These are phyloP conservation scores for Urtica urens DNA, from an alignment of 306 rosid genomes.

Conservation along the genomic window DNA sequence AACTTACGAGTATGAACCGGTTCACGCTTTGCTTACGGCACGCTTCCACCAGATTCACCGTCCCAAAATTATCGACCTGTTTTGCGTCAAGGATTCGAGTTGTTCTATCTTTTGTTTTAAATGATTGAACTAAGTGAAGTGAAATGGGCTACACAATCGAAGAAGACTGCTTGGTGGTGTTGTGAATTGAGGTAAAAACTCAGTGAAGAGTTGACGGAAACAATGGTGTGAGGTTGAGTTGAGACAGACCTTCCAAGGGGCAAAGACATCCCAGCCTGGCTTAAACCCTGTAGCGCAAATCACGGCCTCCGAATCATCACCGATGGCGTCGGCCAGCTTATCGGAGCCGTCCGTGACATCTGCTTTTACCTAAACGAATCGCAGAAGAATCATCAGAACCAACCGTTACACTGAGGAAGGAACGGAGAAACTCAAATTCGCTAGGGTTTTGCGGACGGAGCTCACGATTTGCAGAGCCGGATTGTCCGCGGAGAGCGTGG, in stretches of 20 bases:
- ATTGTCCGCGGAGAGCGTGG: constrained; percentile 37
- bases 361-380: constrained; percentile 59
- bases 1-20: constrained; percentile 80
- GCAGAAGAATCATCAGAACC: neutral
- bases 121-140: too few relatives aligned
- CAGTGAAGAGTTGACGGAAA: too few relatives aligned
- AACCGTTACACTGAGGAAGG: too few relatives aligned
- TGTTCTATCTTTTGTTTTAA: too few relatives aligned
- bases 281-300: constrained; percentile 85
- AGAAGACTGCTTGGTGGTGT: too few relatives aligned
- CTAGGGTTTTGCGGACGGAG: too few relatives aligned
- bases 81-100: too few relatives aligned
- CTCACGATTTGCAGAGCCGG: constrained; percentile 79
- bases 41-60: constrained; percentile 85
- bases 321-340: constrained; percentile 69
- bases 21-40: constrained; percentile 66
- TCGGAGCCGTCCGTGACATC: constrained; percentile 88
- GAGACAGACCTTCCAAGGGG: constrained; percentile 94
- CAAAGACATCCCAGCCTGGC: constrained; percentile 77
- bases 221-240: too few relatives aligned
- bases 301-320: constrained; percentile 78
- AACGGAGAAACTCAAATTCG: too few relatives aligned
- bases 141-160: too few relatives aligned
- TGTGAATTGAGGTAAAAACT: too few relatives aligned
- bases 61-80: constrained; percentile 92